Base-by-base conservation (phyloP, 176 grass and related monocot genomes). In the Lolium multiflorum region DNA sequence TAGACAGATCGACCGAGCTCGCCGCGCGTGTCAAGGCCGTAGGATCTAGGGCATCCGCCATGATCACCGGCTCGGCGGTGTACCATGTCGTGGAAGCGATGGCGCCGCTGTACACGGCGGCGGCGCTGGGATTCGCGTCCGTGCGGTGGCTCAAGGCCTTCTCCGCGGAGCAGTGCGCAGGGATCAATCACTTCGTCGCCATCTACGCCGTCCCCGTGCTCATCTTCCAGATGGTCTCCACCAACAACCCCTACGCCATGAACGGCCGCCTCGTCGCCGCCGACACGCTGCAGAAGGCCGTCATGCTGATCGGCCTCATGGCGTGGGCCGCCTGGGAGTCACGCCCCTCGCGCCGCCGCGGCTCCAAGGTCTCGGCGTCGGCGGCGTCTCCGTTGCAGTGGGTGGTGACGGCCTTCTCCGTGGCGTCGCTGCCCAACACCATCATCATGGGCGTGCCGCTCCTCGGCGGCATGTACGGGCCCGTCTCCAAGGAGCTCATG, bases 371-470 rank as follows among this genome's bases (percentile, higher is more conserved):
- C 4, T 26, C 46, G 43, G 24, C 57, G 13, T 5, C 82, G 14
- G 0, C 55, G 39, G 16, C 82, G 22, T 77, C 92, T 0, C 87
- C 87, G 39, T 77, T 95, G 52, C 67, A 86, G 63, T 95, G 93
- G 95, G 91, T 87, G 38, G 80, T 98, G 49, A 98, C 93, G 39
- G 81, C 85, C 62, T 98, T 95, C 90, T 98, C 95, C 17, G 87
- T 95, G 28, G 87, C 91, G n/a, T 31, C 93, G 78, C 88, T 98
- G 80, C 96, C 91, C 24, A 98, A 98, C 91, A 98, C 96, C 15
- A 81, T 98, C 89, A 92, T 98, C 87, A 98, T 98, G 85, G 96
- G 96, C 25, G 74, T 98, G 56, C 96, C 93, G 25, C 91, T 98
- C 25, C 93, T 98, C 46, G 51, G 79, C 79, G 91, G 95, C 61